These are phyloP conservation scores for Bretschneidera sinensis DNA, from an alignment of 345 rosid species.

Conservation along the genomic window DNA sequence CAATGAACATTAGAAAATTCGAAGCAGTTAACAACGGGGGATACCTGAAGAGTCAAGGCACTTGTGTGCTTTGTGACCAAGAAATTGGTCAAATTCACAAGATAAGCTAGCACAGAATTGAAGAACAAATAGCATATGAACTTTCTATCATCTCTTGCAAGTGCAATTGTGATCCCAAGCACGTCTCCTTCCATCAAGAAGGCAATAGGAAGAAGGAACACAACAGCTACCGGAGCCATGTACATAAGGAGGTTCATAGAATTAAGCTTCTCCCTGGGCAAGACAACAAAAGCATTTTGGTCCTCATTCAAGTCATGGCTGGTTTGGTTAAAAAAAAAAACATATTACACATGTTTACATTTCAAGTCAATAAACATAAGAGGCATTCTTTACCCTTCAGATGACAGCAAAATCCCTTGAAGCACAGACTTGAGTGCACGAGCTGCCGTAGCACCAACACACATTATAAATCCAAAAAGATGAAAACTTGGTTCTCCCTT, in stretches of 20 bases:
- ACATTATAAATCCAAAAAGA: slow-evolving; percentile 42
- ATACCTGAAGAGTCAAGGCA: slow-evolving; percentile 52
- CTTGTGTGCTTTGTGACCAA: slow-evolving; percentile 48
- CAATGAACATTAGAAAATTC: neutral
- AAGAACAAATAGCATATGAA: slow-evolving; percentile 34
- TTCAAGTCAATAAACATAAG: too few relatives aligned
- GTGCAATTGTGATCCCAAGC: slow-evolving; percentile 36
- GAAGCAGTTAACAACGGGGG: neutral
- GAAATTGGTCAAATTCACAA: slow-evolving; percentile 42
- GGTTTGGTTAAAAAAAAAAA: too few relatives aligned
- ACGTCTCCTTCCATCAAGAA: slow-evolving; percentile 32
- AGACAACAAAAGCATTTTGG: too few relatives aligned
- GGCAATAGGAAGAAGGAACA: slow-evolving; percentile 32
- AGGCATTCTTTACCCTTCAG: slow-evolving; percentile 36
- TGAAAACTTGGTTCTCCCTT: slow-evolving; percentile 51
- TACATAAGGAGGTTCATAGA: slow-evolving; percentile 52
- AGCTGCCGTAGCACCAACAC: slow-evolving; percentile 44
- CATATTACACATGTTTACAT: too few relatives aligned
- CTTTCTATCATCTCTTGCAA: slow-evolving; percentile 33
- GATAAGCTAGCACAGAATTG: slow-evolving; percentile 42
- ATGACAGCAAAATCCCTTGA: slow-evolving; percentile 46
- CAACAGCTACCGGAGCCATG: slow-evolving; percentile 48
- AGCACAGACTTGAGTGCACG: slow-evolving; percentile 44
- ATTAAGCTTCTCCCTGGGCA: slow-evolving; percentile 39
- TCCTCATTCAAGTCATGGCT: too few relatives aligned